Conservation (phyloP, 306 rosid species). For the Biancaea sappan region DNA sequence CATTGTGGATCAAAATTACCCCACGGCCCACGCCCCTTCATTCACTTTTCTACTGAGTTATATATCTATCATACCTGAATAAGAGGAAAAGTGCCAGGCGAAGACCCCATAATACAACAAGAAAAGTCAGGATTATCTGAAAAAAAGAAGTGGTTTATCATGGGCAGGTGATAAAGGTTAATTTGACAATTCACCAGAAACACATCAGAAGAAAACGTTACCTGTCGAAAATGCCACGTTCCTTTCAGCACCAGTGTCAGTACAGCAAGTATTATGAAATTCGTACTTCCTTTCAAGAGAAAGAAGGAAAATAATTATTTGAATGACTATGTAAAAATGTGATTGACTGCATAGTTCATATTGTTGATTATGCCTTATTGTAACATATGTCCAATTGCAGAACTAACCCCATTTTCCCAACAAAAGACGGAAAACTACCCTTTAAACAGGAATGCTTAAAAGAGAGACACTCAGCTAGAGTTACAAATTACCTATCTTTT, state of each 20-base stretch:
- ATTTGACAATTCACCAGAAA: not conserved
- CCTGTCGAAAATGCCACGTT: slow-evolving; percentile 91
- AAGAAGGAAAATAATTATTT: not conserved
- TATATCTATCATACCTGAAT: slow-evolving; percentile 53
- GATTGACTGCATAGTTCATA: not conserved
- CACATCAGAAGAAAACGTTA: slow-evolving; percentile 22
- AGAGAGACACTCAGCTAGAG: not conserved
- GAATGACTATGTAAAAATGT: not conserved
- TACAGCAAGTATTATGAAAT: slow-evolving; percentile 78
- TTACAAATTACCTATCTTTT: not conserved
- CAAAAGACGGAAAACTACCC: not conserved
- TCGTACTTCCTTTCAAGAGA: slow-evolving; percentile 73
- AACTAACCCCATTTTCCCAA: not conserved
- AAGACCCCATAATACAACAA: slow-evolving; percentile 88
- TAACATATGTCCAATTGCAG: not conserved
- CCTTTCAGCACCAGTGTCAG: slow-evolving; percentile 74
- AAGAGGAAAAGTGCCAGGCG: slow-evolving; percentile 80
- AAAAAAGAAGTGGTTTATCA: slow-evolving; percentile 27
- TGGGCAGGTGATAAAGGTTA: not conserved
- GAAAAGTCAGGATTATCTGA: slow-evolving; percentile 73
- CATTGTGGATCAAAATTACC: not conserved
- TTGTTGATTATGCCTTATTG: not conserved
- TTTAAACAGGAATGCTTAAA: not conserved
- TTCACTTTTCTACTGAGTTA: not conserved
- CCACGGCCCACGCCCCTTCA: not conserved